Percentiles rank a stretch among this genome's conserved stretches.
Evolutionary conservation across 2,329 filamentous ascomycete species (phyloP).

Genomic region (Chaetomiaceae sp.): DNA sequence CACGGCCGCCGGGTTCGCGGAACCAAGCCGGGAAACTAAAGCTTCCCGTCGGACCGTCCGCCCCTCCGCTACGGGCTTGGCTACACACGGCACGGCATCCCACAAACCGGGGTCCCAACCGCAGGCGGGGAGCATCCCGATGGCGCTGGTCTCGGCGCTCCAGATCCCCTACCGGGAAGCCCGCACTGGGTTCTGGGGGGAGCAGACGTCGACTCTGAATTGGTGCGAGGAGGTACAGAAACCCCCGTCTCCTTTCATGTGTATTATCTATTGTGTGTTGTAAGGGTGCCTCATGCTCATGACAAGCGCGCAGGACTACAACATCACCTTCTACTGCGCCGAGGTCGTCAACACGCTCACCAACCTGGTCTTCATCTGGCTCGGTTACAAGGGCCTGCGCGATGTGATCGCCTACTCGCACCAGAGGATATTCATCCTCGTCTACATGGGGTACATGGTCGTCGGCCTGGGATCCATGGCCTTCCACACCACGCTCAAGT

Average conservation of each 20-base stretch:
- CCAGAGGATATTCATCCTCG: conserved; percentile 69
- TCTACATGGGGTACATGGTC: conserved; percentile 49
- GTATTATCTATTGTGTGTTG: no score
- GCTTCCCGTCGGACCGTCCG: neutral
- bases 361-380: conserved; percentile 74
- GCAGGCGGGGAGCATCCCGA: neutral
- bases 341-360: conserved; percentile 61
- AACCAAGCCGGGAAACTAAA: neutral
- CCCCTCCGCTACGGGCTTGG: neutral
- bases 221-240: conserved; percentile 37
- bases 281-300: no score
- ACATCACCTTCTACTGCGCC: conserved; percentile 35
- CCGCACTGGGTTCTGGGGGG: conserved; percentile 36
- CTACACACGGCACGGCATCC: conserved; percentile 1
- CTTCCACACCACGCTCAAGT: conserved; percentile 55
- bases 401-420: conserved; percentile 71
- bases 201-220: conserved; percentile 37
- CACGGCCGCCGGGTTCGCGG: neutral
- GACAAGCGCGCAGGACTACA: conserved; percentile 32
- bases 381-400: conserved; percentile 69
- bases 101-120: neutral
- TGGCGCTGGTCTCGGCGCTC: conserved; percentile 20
- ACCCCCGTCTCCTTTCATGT: neutral
- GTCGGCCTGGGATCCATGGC: conserved; percentile 53
- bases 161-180: conserved; percentile 35